phyloP scores from a whole-genome alignment of 495 filamentous ascomycete genomes.

The Chaetomium cochliodes region DNA sequence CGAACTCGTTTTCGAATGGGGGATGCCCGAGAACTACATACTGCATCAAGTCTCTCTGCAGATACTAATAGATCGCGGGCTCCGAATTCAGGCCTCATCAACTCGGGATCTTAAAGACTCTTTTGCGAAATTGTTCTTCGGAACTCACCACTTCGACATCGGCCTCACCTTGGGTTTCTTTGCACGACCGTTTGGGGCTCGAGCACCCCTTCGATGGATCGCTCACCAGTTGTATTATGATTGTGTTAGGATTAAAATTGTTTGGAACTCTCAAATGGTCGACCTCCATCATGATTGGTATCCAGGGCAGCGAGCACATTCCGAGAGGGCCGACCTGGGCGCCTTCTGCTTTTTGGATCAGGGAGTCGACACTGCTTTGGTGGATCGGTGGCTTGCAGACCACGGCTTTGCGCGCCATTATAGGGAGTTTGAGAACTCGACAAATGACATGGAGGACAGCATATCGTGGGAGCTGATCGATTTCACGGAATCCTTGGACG shows the following conservation, averaged over 20 bases:
- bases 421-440: neutral
- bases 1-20: slow-evolving; percentile 3
- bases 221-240: neutral
- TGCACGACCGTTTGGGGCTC: neutral
- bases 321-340: too few relatives aligned
- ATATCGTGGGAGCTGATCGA: too few relatives aligned
- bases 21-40: neutral
- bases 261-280: neutral
- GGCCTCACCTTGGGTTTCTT: neutral
- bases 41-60: neutral
- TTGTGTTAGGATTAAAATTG: neutral
- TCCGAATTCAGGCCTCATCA: neutral
- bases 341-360: neutral
- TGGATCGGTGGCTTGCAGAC: neutral
- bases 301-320: too few relatives aligned
- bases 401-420: neutral
- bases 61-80: neutral
- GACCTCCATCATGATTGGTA: too few relatives aligned
- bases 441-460: neutral
- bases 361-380: neutral
- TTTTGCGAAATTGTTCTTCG: neutral
- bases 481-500: too few relatives aligned
- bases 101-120: neutral
- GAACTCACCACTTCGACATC: neutral
- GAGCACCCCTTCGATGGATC: neutral